Percentiles rank a stretch among this genome's conserved stretches.
These are phyloP conservation scores for Amanita jacksonii DNA, from an alignment of 768 basidiomycete species.

Conservation along the genomic window DNA sequence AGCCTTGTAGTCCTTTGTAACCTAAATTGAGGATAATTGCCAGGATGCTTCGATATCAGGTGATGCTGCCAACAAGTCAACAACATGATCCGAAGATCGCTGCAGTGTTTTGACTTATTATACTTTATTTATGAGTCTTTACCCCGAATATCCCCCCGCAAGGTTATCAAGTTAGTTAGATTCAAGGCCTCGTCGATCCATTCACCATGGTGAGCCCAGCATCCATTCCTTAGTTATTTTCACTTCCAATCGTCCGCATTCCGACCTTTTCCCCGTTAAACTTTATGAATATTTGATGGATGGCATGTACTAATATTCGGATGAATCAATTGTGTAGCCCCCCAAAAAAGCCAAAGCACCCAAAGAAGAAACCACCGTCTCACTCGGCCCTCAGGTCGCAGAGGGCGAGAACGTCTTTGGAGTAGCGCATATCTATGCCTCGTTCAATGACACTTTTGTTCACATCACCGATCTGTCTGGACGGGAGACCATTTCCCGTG, in stretches of 20 bases:
- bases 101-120: no score
- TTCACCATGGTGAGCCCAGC: constrained; percentile 30
- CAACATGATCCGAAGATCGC: no score
- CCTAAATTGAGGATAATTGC: no score
- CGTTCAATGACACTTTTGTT: constrained; percentile 99
- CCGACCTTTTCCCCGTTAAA: background rate
- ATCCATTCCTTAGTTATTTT: background rate
- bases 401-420: constrained; percentile 98
- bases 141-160: no score
- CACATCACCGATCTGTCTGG: constrained; percentile 98
- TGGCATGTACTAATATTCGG: constrained; percentile 35
- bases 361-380: constrained; percentile 77
- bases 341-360: constrained; percentile 76
- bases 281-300: constrained; percentile 31
- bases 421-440: constrained; percentile 97
- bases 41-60: no score
- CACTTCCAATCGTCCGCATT: no score
- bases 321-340: constrained; percentile 46
- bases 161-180: no score
- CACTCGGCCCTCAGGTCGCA: constrained; percentile 90
- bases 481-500: constrained; percentile 98
- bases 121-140: background rate
- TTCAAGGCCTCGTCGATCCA: constrained; percentile 24
- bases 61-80: no score
- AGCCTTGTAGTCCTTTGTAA: no score